Evolutionary conservation across 192 early-diverging fungal genomes (phyloP).

Genomic region (Gaertneriomyces semiglobifer): DNA sequence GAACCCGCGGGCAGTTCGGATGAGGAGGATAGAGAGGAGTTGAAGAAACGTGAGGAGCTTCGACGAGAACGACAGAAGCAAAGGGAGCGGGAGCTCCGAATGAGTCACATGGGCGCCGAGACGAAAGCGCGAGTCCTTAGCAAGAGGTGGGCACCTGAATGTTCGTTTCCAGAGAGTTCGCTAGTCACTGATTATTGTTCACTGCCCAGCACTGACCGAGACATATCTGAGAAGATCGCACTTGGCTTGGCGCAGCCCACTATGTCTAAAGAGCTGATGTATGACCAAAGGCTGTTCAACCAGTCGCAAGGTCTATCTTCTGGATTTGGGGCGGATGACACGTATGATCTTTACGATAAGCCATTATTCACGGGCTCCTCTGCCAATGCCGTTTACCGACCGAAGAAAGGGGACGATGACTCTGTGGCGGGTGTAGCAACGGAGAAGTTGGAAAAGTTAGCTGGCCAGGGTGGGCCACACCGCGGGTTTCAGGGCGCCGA

Average conservation of each 20-base stretch:
- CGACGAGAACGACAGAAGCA: constrained; percentile 79
- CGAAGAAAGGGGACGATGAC: constrained; percentile 56
- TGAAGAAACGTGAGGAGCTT: constrained; percentile 80
- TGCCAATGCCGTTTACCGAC: constrained; percentile 74
- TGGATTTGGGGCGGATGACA: constrained; percentile 88
- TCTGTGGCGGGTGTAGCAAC: constrained; percentile 61
- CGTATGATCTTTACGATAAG: constrained; percentile 94
- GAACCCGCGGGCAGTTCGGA: constrained; percentile 41
- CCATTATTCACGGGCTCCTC: constrained; percentile 76
- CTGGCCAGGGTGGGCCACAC: constrained; percentile 59
- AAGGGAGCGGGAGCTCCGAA: constrained; percentile 80
- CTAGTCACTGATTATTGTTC: not conserved
- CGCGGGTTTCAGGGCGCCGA: constrained; percentile 71
- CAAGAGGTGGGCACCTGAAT: constrained; percentile 24
- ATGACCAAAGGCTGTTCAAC: constrained; percentile 93
- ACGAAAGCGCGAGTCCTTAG: constrained; percentile 75
- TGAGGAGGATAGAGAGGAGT: constrained; percentile 58
- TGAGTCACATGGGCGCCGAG: constrained; percentile 85
- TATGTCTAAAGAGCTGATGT: constrained; percentile 82
- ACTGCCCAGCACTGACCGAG: constrained; percentile 65
- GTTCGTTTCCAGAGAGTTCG: not conserved
- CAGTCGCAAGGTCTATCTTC: constrained; percentile 79
- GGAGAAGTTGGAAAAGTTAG: constrained; percentile 66
- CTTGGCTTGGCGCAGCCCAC: constrained; percentile 94
- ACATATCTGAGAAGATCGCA: constrained; percentile 98